Base-by-base conservation (phyloP, 1,284 basidiomycete species). In the Sporisorium sorghi region DNA sequence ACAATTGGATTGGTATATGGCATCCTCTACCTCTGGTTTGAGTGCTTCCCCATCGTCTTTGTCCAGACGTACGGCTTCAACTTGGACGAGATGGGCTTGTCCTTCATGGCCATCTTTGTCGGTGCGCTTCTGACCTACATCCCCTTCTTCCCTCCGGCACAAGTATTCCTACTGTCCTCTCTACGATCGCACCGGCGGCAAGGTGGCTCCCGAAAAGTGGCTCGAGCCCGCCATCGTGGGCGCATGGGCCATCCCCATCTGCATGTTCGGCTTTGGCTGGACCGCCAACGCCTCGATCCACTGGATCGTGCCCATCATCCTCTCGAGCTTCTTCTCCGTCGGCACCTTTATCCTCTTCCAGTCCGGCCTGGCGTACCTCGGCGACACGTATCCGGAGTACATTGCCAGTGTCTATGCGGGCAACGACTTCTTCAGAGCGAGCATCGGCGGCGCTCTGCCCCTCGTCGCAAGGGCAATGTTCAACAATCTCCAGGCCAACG, bases 241-340 rank as follows among this genome's bases (percentile, higher is more conserved):
- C 9, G 64, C 63, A 2, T 65, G 58, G 58, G 92, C 94, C 87
- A 60, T 78, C 26, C 79, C 79, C 3, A 58, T 79, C 37, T 73
- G 68, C 64, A 58, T 82, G 58, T 82, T 82, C 49, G 65, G 64
- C 2, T 79, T 81, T 39, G 80, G 77, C 12, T 82, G 80, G 80
- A 82, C 80, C 0, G 58, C 74, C 0, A 74, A 48, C 21, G 69
- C 64, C 5, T 64, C 63, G 1, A 76, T 80, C 42, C 78, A 77
- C 59, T 82, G 73, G 72, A 80, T 80, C 28, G 77, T 67, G 3
- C 78, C 78, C n/a, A 73, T 77, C 47, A 52, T 77, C 43, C 24
- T 70, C 32, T 61, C 64, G 28, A 12, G 35, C 3, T 42, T 80
- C 28, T 81, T 79, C 64, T 35, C 51, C 19, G 44, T 78, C 11